Percentiles rank a stretch among this genome's conserved stretches.
These are phyloP conservation scores for Pichia sp. DNA, from an alignment of 1,139 yeast genomes.

Conservation along the genomic window DNA sequence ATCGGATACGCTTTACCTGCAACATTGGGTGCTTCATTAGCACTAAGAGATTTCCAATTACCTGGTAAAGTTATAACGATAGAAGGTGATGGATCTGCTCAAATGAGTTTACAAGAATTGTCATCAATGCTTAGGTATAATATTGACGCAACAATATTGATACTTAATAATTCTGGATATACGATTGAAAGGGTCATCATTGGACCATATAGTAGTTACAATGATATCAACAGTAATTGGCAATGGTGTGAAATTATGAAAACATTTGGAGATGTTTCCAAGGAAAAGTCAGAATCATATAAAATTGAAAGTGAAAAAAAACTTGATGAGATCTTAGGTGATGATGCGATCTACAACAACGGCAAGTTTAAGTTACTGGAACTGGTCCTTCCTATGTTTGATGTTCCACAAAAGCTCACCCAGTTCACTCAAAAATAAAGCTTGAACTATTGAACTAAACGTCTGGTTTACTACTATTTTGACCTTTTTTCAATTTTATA, in stretches of 20 bases:
- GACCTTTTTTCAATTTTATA: no score
- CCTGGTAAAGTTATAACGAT: constrained; percentile 57
- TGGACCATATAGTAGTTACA: constrained; percentile 73
- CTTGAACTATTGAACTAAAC: no score
- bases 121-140: constrained; percentile 59
- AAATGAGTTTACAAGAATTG: constrained; percentile 79
- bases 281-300: constrained; percentile 27
- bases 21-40: constrained; percentile 70
- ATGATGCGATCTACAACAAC: constrained; percentile 25
- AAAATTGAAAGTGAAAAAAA: constrained; percentile 30
- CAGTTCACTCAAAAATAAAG: background rate
- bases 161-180: constrained; percentile 79
- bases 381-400: constrained; percentile 50
- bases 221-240: constrained; percentile 76
- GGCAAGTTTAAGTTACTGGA: constrained; percentile 49
- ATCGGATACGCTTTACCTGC: constrained; percentile 87
- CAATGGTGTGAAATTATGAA: constrained; percentile 62
- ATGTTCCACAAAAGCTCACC: constrained; percentile 39
- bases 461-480: no score
- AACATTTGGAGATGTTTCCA: constrained; percentile 60
- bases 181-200: constrained; percentile 78
- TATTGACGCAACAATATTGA: constrained; percentile 55
- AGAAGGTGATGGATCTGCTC: constrained; percentile 90
- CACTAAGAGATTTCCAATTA: constrained; percentile 48
- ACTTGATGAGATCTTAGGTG: constrained; percentile 33